Base-by-base conservation (phyloP, 2,329 filamentous ascomycete species). In the Alternaria atra region DNA sequence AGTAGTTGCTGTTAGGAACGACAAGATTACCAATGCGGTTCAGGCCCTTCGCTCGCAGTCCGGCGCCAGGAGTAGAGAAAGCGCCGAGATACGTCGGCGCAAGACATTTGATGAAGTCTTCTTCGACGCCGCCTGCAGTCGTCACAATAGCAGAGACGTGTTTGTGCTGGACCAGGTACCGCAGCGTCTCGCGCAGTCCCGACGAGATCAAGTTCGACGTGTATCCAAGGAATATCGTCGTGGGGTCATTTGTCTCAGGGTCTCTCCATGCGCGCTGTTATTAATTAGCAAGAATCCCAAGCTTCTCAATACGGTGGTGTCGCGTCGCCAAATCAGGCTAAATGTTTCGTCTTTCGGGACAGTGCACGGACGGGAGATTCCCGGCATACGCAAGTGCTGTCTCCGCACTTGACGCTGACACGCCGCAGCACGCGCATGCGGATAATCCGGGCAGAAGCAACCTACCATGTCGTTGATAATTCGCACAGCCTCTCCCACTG, bases 181-280 rank as follows among this genome's bases (percentile, higher is more conserved):
- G 91, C 67, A 99, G 84, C 35, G 94, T 94, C 68, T 97, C 94
- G 55, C 95, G 89, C 30, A 99, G 87, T 8, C 95, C 95, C 4
- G 94, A 99, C 0, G 95, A 98, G 73, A 99, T 97, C 71, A 99
- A 86, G 78, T 99, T 99, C 52, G 93, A 97, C 9, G 95, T 99
- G 82, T 97, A 99, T 58, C 95, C 95, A 8, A 99, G 87, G 80
- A 99, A 98, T 71, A 99, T 94, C 61, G 95, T 98, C 17, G 95
- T 95, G 72, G 87, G 87, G 27, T 91, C 88, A 13, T 87, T 88
- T 2, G 91, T 91, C 73, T 94, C 91, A 1, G 92, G 88, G 76
- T 97, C 91, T 63, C 85, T 85, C 90, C 92, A 98, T 58, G 87
- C 86, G 75, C 93, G 87, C 92, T 90, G 74, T 70, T 50, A 68